phyloP scores from a whole-genome alignment of 2,329 filamentous ascomycete genomes.

The Escovopsis sp. region DNA sequence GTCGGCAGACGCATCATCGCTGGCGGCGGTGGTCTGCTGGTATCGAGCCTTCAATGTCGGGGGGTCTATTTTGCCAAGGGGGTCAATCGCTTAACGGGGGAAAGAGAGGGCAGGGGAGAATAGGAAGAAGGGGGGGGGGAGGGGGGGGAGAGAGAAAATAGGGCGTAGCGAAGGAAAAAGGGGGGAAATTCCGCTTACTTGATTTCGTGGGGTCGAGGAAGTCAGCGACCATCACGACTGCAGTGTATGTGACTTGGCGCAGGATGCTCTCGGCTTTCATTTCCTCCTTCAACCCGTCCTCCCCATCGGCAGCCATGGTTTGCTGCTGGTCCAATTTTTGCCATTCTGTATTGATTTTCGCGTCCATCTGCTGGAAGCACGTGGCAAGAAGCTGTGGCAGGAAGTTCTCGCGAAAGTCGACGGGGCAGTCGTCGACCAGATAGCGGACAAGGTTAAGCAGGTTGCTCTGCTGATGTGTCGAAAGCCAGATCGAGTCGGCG shows the following conservation, averaged over 20 bases:
- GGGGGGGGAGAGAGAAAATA: too few species aligned
- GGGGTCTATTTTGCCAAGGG: constrained; percentile 14
- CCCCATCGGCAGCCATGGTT: constrained; percentile 48
- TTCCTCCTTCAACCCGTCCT: constrained; percentile 72
- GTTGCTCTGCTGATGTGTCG: constrained; percentile 88
- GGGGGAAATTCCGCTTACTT: constrained; percentile 31
- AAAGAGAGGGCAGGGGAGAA: not conserved
- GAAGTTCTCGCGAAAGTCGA: constrained; percentile 62
- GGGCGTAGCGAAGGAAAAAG: not conserved
- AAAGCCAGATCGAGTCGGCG: constrained; percentile 65
- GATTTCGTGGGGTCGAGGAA: constrained; percentile 63
- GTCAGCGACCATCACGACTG: constrained; percentile 80
- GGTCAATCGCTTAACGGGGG: not conserved
- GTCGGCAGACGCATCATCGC: constrained; percentile 16
- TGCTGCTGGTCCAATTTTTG: constrained; percentile 54
- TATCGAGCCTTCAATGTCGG: constrained; percentile 14
- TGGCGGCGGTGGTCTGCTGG: constrained; percentile 11
- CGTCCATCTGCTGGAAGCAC: constrained; percentile 74
- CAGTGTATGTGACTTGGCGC: constrained; percentile 80
- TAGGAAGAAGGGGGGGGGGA: too few species aligned
- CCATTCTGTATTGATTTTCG: constrained; percentile 82
- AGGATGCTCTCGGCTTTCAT: constrained; percentile 98
- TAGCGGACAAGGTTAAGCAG: constrained; percentile 77
- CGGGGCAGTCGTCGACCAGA: constrained; percentile 82
- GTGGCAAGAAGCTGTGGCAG: constrained; percentile 69